phyloP scores from a whole-genome alignment of 1,284 basidiomycete species.

The Naganishia albida region DNA sequence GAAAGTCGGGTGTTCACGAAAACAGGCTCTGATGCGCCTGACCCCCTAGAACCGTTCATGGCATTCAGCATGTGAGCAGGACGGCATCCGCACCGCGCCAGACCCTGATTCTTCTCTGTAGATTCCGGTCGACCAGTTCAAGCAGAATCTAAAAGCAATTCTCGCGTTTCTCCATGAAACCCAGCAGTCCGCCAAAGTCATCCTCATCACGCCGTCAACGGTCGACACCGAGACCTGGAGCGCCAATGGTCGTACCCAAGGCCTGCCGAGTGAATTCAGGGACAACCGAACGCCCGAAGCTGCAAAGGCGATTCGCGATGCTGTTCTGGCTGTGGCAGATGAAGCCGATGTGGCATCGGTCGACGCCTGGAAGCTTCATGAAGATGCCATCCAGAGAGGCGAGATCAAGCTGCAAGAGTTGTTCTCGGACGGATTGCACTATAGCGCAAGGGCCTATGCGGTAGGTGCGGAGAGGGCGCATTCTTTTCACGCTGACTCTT shows the following conservation, averaged over 20 bases:
- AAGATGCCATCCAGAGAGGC: conserved; percentile 18
- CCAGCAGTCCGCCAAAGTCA: conserved; percentile 16
- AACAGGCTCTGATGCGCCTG: background rate
- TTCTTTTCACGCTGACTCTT: background rate
- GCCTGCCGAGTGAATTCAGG: conserved; percentile 1
- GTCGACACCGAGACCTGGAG: conserved; percentile 21
- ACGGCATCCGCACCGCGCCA: no score
- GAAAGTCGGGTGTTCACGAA: background rate
- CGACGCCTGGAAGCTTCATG: conserved; percentile 26
- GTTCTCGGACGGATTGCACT: conserved; percentile 29
- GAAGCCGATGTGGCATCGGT: conserved; percentile 18
- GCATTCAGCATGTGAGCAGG: conserved; percentile 12
- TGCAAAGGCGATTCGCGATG: conserved; percentile 14
- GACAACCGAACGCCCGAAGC: conserved; percentile 15
- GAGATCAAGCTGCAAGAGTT: conserved; percentile 16
- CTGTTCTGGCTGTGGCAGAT: background rate
- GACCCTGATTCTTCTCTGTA: background rate
- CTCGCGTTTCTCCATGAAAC: conserved; percentile 10
- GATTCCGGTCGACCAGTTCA: conserved; percentile 24
- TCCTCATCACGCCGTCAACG: conserved; percentile 29
- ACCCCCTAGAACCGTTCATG: conserved; percentile 3
- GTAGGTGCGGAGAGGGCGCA: background rate
- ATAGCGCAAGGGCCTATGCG: conserved; percentile 19
- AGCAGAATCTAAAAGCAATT: conserved; percentile 17
- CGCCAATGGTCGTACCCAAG: background rate